phyloP scores from a whole-genome alignment of 148 eudicot species.

The Linanthus parryae region DNA sequence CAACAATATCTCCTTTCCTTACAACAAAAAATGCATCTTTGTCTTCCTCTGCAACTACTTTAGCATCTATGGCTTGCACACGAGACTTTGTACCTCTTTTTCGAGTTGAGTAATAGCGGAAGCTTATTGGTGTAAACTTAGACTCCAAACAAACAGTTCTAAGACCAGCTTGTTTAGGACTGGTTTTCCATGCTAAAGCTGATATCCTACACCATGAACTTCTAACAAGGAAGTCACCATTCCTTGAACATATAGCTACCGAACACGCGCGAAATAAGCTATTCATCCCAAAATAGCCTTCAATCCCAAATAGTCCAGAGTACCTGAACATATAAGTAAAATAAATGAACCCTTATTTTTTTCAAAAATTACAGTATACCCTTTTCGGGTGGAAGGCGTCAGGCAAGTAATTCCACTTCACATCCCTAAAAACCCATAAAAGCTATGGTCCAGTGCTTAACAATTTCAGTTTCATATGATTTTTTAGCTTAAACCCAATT shows the following conservation, averaged over 20 bases:
- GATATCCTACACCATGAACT: no score
- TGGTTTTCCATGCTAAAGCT: slow-evolving; percentile 17
- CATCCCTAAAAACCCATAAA: no score
- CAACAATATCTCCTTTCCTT: slow-evolving; percentile 68
- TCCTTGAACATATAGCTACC: slow-evolving; percentile 17
- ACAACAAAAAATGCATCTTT: slow-evolving; percentile 56
- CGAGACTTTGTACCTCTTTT: slow-evolving; percentile 22
- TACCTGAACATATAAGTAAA: no score
- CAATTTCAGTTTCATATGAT: no score
- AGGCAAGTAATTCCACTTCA: no score
- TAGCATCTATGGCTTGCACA: slow-evolving; percentile 9
- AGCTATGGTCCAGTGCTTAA: no score
- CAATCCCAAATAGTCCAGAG: no score
- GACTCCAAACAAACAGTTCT: slow-evolving; percentile 21
- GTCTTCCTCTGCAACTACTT: slow-evolving; percentile 38
- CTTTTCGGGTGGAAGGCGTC: no score
- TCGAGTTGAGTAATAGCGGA: slow-evolving; percentile 33
- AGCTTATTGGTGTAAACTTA: slow-evolving; percentile 17
- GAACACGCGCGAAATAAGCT: slow-evolving; percentile 39
- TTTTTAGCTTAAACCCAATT: no score
- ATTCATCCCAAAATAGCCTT: no score
- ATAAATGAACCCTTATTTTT: no score
- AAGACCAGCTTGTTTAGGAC: slow-evolving; percentile 5
- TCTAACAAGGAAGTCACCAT: neutral
- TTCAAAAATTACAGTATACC: no score